These are phyloP conservation scores for Nevesoporus exiguus DNA, from an alignment of 768 basidiomycete species.

Conservation along the genomic window DNA sequence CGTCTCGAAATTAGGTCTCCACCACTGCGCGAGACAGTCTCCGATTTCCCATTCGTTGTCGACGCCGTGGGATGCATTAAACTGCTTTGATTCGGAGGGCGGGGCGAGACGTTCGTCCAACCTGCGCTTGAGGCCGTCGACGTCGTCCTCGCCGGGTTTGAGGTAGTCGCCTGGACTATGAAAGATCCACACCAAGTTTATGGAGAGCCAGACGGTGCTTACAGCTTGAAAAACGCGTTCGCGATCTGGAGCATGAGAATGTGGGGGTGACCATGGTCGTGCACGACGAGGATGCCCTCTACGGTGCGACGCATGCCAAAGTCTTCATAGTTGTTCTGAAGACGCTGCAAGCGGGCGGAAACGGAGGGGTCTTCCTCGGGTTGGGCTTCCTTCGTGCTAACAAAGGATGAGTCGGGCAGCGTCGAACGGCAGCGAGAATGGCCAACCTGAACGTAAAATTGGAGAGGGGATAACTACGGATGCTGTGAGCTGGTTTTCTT, in stretches of 20 bases:
- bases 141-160: conserved; percentile 92
- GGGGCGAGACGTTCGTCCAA: conserved; percentile 89
- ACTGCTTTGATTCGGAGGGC: conserved; percentile 66
- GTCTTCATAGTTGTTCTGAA: conserved; percentile 96
- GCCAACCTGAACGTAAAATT: conserved; percentile 88
- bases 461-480: conserved; percentile 70
- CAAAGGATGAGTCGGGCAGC: conserved; percentile 5
- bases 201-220: conserved; percentile 21
- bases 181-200: not conserved
- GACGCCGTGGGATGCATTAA: conserved; percentile 70
- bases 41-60: conserved; percentile 95
- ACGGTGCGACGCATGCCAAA: conserved; percentile 96
- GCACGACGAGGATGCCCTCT: conserved; percentile 74
- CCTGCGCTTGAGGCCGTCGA: conserved; percentile 83
- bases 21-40: conserved; percentile 98
- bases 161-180: conserved; percentile 95
- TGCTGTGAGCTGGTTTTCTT: not conserved
- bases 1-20: conserved; percentile 96
- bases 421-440: conserved; percentile 2
- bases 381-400: conserved; percentile 92
- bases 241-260: conserved; percentile 98
- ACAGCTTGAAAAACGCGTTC: conserved; percentile 99
- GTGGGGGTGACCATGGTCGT: conserved; percentile 96
- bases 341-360: conserved; percentile 86
- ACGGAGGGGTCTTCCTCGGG: conserved; percentile 98